Percentiles rank a stretch among this genome's conserved stretches.
phyloP scores from a whole-genome alignment of 768 basidiomycete genomes.

The Exidia glandulosa region DNA sequence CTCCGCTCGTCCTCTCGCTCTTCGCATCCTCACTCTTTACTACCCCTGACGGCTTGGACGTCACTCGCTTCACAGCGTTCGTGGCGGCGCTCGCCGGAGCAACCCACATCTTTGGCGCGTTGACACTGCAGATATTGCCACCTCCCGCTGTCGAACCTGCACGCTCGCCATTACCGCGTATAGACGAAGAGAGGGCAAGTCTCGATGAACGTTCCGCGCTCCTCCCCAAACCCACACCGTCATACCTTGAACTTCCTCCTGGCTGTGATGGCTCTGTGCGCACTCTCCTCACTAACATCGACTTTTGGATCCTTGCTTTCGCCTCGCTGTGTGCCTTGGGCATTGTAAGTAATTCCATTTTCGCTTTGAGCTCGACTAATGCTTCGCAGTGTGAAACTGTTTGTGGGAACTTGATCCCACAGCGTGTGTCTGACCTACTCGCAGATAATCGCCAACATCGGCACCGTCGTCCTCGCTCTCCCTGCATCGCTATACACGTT shows the following conservation, averaged over 20 bases:
- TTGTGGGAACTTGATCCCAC: neutral
- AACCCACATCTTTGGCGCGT: constrained; percentile 43
- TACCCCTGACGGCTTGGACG: constrained; percentile 28
- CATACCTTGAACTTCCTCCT: constrained; percentile 15
- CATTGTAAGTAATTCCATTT: constrained; percentile 36
- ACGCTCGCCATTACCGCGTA: constrained; percentile 6
- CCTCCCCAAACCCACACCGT: constrained; percentile 6
- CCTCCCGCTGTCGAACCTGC: constrained; percentile 8
- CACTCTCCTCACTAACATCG: constrained; percentile 39
- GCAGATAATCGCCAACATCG: constrained; percentile 62
- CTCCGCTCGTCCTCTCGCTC: constrained; percentile 60
- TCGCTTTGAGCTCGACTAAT: neutral
- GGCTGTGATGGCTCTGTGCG: constrained; percentile 22
- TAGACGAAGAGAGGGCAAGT: constrained; percentile 14
- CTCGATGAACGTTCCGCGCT: constrained; percentile 19
- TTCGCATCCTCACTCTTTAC: constrained; percentile 56
- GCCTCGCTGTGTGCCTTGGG: constrained; percentile 49
- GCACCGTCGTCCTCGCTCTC: constrained; percentile 60
- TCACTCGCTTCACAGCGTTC: constrained; percentile 42
- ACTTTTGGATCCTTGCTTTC: constrained; percentile 56
- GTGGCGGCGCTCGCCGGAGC: constrained; percentile 42
- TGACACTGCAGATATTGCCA: constrained; percentile 27
- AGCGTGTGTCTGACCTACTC: neutral
- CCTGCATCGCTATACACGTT: constrained; percentile 18
- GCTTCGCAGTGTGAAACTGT: constrained; percentile 43